These are phyloP conservation scores for Aechmea fasciata DNA, from an alignment of 176 grass and related monocot species.

Conservation along the genomic window DNA sequence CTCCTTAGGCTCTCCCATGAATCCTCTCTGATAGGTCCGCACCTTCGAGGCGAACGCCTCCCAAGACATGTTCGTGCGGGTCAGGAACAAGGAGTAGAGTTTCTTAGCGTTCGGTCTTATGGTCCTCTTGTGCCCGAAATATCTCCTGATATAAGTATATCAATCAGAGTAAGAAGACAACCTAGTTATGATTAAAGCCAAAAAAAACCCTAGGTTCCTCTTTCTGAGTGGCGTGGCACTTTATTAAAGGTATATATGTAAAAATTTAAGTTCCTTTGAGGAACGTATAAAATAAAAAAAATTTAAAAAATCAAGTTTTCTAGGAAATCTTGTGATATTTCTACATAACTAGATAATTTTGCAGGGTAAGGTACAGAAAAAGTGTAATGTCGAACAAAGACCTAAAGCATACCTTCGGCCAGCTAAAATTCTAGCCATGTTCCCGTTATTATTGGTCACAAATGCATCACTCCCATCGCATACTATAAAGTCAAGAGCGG, in stretches of 20 bases:
- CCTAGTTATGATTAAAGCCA: background rate
- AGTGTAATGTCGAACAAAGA: background rate
- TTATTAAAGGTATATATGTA: too few species aligned
- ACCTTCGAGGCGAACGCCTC: slow-evolving; percentile 46
- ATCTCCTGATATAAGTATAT: slow-evolving; percentile 38
- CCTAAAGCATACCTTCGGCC: slow-evolving; percentile 43
- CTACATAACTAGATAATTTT: too few species aligned
- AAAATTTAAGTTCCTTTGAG: too few species aligned
- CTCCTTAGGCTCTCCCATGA: slow-evolving; percentile 69
- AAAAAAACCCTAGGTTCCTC: too few species aligned
- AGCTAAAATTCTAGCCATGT: slow-evolving; percentile 81
- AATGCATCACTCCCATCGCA: slow-evolving; percentile 77
- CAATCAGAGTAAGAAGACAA: background rate
- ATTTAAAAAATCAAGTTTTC: too few species aligned
- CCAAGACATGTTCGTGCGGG: slow-evolving; percentile 55
- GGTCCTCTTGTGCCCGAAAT: slow-evolving; percentile 65
- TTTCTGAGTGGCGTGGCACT: too few species aligned
- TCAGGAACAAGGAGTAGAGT: slow-evolving; percentile 50
- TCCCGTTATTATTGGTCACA: slow-evolving; percentile 75
- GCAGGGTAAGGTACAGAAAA: background rate
- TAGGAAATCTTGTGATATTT: too few species aligned
- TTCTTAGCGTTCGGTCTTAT: slow-evolving; percentile 60
- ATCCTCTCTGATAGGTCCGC: slow-evolving; percentile 43
- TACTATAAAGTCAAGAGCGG: slow-evolving; percentile 73
- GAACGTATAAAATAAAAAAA: too few species aligned